Percentiles rank a stretch among this genome's conserved stretches.
Conservation (phyloP, 2,329 filamentous ascomycete genomes). For the Alternaria arbusti region DNA sequence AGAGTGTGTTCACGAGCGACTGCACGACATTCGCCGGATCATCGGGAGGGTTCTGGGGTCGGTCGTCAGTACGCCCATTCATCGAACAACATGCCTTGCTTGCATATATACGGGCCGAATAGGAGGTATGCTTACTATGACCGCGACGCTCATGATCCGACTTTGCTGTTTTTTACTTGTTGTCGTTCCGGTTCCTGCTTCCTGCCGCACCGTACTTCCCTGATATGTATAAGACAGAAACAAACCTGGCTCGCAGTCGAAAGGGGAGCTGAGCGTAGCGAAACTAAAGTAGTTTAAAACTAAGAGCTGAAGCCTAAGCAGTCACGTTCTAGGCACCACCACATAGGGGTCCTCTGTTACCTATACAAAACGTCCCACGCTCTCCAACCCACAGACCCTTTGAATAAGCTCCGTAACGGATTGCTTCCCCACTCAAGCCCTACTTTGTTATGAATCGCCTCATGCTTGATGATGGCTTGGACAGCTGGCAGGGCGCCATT, state of each 20-base stretch:
- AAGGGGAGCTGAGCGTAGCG: constrained; percentile 27
- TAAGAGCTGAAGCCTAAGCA: constrained; percentile 1
- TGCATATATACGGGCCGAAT: background rate
- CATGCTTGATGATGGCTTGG: constrained; percentile 43
- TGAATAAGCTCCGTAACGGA: constrained; percentile 18
- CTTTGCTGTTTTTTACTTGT: background rate
- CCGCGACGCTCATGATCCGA: constrained; percentile 32
- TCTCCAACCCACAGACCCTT: constrained; percentile 7
- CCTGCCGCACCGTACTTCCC: background rate
- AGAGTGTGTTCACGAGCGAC: constrained; percentile 38
- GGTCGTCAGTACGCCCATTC: constrained; percentile 15
- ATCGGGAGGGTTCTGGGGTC: constrained; percentile 25
- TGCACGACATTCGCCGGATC: constrained; percentile 41
- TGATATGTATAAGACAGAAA: constrained; percentile 14
- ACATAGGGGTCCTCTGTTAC: constrained; percentile 9
- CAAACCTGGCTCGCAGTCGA: constrained; percentile 15
- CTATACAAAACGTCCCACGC: constrained; percentile 23
- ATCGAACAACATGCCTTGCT: background rate
- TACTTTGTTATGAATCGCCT: constrained; percentile 15
- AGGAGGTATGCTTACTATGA: constrained; percentile 17
- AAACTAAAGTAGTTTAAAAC: constrained; percentile 4
- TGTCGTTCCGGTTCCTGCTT: constrained; percentile 14
- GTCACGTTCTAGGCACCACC: constrained; percentile 17
- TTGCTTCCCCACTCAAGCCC: constrained; percentile 16
- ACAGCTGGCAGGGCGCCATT: constrained; percentile 47